Conservation (phyloP, 331 rosid genomes). For the Malus hybrid region DNA sequence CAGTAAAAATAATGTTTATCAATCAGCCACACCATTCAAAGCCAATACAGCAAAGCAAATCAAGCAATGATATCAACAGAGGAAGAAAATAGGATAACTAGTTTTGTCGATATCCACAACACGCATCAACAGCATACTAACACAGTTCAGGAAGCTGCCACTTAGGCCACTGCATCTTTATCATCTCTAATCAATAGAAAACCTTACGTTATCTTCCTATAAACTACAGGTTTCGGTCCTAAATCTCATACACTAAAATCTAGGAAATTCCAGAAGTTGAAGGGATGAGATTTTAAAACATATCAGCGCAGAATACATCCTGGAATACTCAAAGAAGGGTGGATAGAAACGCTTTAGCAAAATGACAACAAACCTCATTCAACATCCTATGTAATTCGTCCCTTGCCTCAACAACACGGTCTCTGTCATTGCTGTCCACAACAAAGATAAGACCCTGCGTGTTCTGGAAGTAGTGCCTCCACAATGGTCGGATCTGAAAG, state of each 20-base stretch:
- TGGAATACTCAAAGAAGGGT: background rate
- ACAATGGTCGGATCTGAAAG: slow-evolving; percentile 93
- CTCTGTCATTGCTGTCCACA: slow-evolving; percentile 99
- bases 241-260: background rate
- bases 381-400: slow-evolving; percentile 98
- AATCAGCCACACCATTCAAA: background rate
- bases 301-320: background rate
- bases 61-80: background rate
- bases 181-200: background rate
- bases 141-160: background rate
- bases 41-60: background rate
- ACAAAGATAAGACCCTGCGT: slow-evolving; percentile 99
- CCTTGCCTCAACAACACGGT: slow-evolving; percentile 98
- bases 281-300: background rate
- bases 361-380: slow-evolving; percentile 67
- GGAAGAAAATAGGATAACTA: background rate
- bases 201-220: background rate
- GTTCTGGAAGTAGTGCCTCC: slow-evolving; percentile 99
- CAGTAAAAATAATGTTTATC: too few species aligned
- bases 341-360: background rate
- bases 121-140: background rate
- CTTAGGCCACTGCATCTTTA: background rate
- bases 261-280: background rate
- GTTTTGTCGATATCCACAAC: background rate
- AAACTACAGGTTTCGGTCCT: background rate